Base-by-base conservation (phyloP, 1,284 basidiomycete species). In the Agaricales sp. region DNA sequence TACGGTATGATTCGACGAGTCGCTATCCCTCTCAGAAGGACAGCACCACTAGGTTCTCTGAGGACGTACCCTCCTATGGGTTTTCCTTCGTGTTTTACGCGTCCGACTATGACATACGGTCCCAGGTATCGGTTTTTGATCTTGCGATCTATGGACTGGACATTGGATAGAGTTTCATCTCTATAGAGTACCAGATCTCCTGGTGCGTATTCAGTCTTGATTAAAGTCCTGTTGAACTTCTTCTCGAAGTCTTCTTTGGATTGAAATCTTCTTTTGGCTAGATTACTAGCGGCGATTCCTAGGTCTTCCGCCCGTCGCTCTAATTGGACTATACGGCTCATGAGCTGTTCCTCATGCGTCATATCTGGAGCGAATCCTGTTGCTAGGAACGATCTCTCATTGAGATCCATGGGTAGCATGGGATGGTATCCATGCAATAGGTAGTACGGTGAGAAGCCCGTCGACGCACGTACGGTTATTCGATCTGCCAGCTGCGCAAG, bases 151-250 rank as follows among this genome's bases (percentile, higher is more conserved):
- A n/a, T n/a, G n/a, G n/a, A n/a, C n/a, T n/a, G n/a, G n/a, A n/a
- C n/a, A n/a, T n/a, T n/a, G n/a, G n/a, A n/a, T n/a, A n/a, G n/a
- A n/a, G n/a, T n/a, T n/a, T n/a, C n/a, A 35, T 65, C 61, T n/a
- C 58, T 45, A 1, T 61, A 50, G 0, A 64, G 49, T 0, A 66
- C 59, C 0, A 66, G 53, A 1, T 43, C 51, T 23, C 62, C 59
- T 0, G 55, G 56, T 4, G 38, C 14, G 51, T 64, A 67, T 30
- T 57, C 22, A 35, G 55, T 60, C 41, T 61, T 51, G 1, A 43
- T 43, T 4, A 62, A 59, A 2, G 49, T 48, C 2, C 50, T 30
- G 16, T 43, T 38, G 37, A 55, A 52, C 0, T 47, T 38, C 4
- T 1, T 4, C 6, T 52, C 43, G 47, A 60, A 52, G 2, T 50